phyloP scores from a whole-genome alignment of 1,284 basidiomycete genomes.

The Puccinia polysora region DNA sequence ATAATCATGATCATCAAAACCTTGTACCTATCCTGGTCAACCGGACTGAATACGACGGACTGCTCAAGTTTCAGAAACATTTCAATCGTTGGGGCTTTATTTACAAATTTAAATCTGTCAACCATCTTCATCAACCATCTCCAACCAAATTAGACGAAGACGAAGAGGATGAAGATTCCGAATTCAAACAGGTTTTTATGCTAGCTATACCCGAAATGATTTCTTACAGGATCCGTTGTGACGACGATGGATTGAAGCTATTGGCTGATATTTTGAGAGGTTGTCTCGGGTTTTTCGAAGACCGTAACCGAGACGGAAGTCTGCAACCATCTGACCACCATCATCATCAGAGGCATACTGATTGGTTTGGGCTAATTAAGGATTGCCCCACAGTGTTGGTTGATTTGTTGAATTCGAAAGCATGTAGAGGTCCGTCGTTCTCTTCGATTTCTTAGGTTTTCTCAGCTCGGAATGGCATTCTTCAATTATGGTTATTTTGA shows the following conservation, averaged over 20 bases:
- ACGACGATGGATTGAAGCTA: neutral
- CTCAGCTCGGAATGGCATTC: neutral
- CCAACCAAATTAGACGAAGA: neutral
- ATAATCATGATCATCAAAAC: neutral
- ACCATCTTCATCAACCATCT: neutral
- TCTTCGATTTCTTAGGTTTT: neutral
- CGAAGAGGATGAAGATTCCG: neutral
- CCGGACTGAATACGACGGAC: slow-evolving; percentile 61
- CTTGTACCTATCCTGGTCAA: slow-evolving; percentile 60
- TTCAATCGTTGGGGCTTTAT: slow-evolving; percentile 31
- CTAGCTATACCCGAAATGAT: slow-evolving; percentile 19
- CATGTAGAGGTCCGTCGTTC: slow-evolving; percentile 69
- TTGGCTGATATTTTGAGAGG: slow-evolving; percentile 6
- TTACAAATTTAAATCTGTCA: neutral
- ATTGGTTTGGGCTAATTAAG: slow-evolving; percentile 68
- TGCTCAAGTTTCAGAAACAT: slow-evolving; percentile 37
- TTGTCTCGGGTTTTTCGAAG: slow-evolving; percentile 30
- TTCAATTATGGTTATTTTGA: neutral
- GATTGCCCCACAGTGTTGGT: slow-evolving; percentile 72
- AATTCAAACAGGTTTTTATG: slow-evolving; percentile 18
- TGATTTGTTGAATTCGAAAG: slow-evolving; percentile 82
- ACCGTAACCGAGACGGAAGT: slow-evolving; percentile 5
- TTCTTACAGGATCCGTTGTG: neutral
- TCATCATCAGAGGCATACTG: slow-evolving; percentile 5
- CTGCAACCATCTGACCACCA: neutral